Base-by-base conservation (phyloP, 2,329 filamentous ascomycete genomes). In the Pseudogymnoascus sp. region DNA sequence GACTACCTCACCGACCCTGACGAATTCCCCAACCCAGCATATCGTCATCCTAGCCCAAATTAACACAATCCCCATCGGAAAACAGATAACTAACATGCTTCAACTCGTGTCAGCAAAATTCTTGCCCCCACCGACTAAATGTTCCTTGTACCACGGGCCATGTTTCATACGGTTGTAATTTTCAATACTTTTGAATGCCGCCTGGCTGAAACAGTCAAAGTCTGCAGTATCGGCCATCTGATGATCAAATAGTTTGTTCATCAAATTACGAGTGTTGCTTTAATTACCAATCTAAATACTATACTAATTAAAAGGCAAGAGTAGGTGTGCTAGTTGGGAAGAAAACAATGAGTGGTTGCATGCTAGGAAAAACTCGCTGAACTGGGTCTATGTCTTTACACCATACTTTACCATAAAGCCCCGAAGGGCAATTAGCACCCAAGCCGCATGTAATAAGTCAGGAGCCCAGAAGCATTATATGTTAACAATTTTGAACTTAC, bases 71-170 rank as follows among this genome's bases (percentile, higher is more conserved):
- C 18, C 12, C 12, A n/a, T 12, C 44, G 21, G 21, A 50, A 5
- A 25, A 10, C n/a, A 50, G 21, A n/a, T 3, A 50, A 12, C 16
- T 44, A 18, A 21, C 40, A 44, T 44, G 40, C 16, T 80, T 63
- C 72, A 72, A 66, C 77, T 77, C 1, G 77, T 80, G 66, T 82
- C 79, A 0, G 79, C 79, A 71, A 82, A 82, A 2, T 78, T 77
- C 66, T 79, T 76, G 69, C 0, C 78, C 66, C 82, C 80, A 2
- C 68, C 69, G 0, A 75, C 70, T 23, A 23, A 23, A 23, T 23
- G 21, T 23, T 23, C 21, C 21, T 78, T 78, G 66, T 80, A 82
- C 71, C 72, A 80, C 2, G 79, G 77, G 68, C 82, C 80, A 11
- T 76, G 62, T 68, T 81, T 81, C 74, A 82, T 78, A 5, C 69